phyloP scores from a whole-genome alignment of 2,329 filamentous ascomycete species.

The Myrmaecium sp. region DNA sequence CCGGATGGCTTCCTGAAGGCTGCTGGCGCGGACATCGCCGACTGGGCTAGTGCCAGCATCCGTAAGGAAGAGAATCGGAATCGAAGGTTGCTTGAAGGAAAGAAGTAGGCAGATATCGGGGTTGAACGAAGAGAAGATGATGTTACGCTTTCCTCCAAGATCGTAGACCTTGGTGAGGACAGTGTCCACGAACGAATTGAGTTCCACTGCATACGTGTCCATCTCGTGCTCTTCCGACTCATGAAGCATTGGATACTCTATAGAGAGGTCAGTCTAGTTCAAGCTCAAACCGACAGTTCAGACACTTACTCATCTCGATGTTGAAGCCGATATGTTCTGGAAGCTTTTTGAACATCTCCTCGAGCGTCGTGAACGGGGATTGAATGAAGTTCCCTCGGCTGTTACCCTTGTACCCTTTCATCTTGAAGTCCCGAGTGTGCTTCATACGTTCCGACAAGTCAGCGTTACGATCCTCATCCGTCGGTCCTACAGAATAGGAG shows the following conservation, averaged over 20 bases:
- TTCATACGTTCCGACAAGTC: constrained; percentile 76
- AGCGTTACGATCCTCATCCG: constrained; percentile 26
- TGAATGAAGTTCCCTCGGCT: constrained; percentile 89
- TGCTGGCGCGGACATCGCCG: constrained; percentile 77
- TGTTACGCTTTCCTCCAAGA: constrained; percentile 61
- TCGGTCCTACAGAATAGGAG: constrained; percentile 43
- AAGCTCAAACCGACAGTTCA: constrained; percentile 1
- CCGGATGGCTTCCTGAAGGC: constrained; percentile 84
- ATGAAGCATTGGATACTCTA: constrained; percentile 88
- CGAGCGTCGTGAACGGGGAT: constrained; percentile 83
- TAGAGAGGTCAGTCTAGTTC: constrained; percentile 11
- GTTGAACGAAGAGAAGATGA: constrained; percentile 96
- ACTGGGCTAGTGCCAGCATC: constrained; percentile 71
- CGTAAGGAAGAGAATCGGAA: constrained; percentile 85
- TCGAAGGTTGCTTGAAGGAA: constrained; percentile 93
- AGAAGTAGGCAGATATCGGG: constrained; percentile 89
- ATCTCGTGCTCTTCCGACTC: constrained; percentile 92
- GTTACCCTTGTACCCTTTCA: constrained; percentile 91
- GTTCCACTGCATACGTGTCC: constrained; percentile 88
- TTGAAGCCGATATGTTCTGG: constrained; percentile 83
- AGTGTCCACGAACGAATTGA: constrained; percentile 93
- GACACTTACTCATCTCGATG: constrained; percentile 65
- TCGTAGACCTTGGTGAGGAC: constrained; percentile 85
- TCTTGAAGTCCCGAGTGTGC: constrained; percentile 87
- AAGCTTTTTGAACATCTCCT: constrained; percentile 78